Base-by-base conservation (phyloP, 345 rosid species). In the Kandelia obovata region DNA sequence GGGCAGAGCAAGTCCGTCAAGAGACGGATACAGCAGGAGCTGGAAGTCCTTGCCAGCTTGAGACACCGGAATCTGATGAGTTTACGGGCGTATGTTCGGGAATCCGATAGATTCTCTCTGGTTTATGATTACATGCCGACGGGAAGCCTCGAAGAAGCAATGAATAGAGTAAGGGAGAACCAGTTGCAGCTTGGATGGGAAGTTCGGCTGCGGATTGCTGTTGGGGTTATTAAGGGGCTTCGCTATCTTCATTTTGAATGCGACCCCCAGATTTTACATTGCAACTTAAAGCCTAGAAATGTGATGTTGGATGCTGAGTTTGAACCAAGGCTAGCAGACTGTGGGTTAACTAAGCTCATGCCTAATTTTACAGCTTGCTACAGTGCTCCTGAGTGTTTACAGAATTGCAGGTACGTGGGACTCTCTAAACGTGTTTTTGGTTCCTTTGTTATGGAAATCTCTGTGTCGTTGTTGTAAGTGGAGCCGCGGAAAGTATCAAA, bases 221-320 rank as follows among this genome's bases (percentile, higher is more conserved):
- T 95, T 69, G 99, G 97, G 43, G 78, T 92, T 58, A 88, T 95
- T 58, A 89, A 95, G 81, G 99, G 89, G 58, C 93, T 95, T 69
- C 86, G 84, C 66, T 88, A 86, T 85, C 90, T 94, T 62, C 98
- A 91, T 72, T 85, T 86, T 53, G 79, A 72, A 56, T 87, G 92
- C 67, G 71, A 57, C 57, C 84, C 89, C 66, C 91, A 82, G 82
- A 79, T 92, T 84, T 79, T 92, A 76, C 99, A 89, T 78, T 83
- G 62, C 56, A 85, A 95, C 71, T 75, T 95, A 82, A 95, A 95
- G 85, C 97, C 93, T 7, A 77, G 87, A 6, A 94, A 94, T 79
- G 96, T 94, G 60, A 84, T 94, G 87, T 83, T 95, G 86, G 97
- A 95, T 86, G 80, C 89, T 30, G 99, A 95, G 83, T 89, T 83